These are phyloP conservation scores for Bothriochloa decipiens DNA, from an alignment of 176 grass and related monocot species.

Conservation along the genomic window DNA sequence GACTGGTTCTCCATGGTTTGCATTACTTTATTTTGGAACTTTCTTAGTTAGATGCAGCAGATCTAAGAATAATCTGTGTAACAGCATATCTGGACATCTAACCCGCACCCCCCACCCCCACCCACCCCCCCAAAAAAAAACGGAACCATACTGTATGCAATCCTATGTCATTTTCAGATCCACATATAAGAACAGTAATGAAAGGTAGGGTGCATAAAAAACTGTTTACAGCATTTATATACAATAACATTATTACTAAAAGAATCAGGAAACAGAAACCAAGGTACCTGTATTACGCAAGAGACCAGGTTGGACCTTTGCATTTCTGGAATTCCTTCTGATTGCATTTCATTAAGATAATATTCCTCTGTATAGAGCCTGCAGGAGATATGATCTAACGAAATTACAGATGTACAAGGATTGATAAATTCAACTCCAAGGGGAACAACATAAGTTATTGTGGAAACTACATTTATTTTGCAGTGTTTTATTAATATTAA, in stretches of 20 bases:
- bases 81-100: background rate
- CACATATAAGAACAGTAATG: constrained; percentile 15
- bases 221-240: background rate
- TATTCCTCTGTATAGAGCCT: constrained; percentile 98
- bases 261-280: constrained; percentile 27
- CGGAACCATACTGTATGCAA: background rate
- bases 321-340: constrained; percentile 94
- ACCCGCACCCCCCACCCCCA: background rate
- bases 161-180: constrained; percentile 11
- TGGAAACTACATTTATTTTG: background rate
- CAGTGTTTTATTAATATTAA: background rate
- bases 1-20: background rate
- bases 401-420: constrained; percentile 25
- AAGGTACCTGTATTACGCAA: constrained; percentile 86
- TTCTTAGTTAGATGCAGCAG: constrained; percentile 21
- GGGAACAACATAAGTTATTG: background rate
- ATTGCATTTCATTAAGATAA: constrained; percentile 86
- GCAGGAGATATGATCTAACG: constrained; percentile 42
- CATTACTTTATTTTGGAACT: background rate
- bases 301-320: constrained; percentile 94
- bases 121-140: background rate
- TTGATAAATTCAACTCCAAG: constrained; percentile 7
- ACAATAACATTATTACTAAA: constrained; percentile 11
- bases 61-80: background rate
- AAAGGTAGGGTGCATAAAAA: constrained; percentile 2